Conservation (phyloP, 331 rosid species). For the Arachis monticola region DNA sequence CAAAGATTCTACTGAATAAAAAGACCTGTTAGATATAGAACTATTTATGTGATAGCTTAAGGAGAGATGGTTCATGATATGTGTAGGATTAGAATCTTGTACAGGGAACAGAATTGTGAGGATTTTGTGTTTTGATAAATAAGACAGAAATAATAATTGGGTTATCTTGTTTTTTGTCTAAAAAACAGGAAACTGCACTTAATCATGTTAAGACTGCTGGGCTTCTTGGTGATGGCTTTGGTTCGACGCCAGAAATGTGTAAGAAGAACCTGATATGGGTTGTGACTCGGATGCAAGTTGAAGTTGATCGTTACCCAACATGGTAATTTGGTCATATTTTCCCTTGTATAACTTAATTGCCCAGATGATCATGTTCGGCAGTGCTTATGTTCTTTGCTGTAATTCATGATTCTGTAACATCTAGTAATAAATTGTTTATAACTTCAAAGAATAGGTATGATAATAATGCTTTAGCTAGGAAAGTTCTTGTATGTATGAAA, state of each 20-base stretch:
- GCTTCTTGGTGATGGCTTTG: constrained; percentile 95
- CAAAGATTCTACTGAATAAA: no score
- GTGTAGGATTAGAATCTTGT: background rate
- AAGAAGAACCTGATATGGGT: constrained; percentile 98
- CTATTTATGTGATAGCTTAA: no score
- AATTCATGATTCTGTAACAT: background rate
- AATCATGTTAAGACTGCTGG: constrained; percentile 94
- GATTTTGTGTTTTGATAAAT: no score
- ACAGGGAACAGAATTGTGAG: background rate
- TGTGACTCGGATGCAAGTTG: constrained; percentile 91
- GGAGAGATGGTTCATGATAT: no score
- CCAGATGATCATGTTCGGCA: background rate
- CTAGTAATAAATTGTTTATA: background rate
- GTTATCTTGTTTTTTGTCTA: constrained; percentile 20
- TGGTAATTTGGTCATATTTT: constrained; percentile 61
- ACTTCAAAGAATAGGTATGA: background rate
- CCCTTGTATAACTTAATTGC: constrained; percentile 13
- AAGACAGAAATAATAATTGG: no score
- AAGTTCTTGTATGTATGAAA: background rate
- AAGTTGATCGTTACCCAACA: constrained; percentile 88
- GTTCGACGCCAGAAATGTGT: constrained; percentile 98
- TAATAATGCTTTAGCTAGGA: constrained; percentile 6
- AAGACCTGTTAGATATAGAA: no score
- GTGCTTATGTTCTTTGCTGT: constrained; percentile 16
- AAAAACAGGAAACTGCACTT: constrained; percentile 90